A percentile compares a stretch with the other conserved stretches of the same genome.
Evolutionary conservation across 108 stramenopile species (phyloP).

Genomic region (Schizochytrium sp.): DNA sequence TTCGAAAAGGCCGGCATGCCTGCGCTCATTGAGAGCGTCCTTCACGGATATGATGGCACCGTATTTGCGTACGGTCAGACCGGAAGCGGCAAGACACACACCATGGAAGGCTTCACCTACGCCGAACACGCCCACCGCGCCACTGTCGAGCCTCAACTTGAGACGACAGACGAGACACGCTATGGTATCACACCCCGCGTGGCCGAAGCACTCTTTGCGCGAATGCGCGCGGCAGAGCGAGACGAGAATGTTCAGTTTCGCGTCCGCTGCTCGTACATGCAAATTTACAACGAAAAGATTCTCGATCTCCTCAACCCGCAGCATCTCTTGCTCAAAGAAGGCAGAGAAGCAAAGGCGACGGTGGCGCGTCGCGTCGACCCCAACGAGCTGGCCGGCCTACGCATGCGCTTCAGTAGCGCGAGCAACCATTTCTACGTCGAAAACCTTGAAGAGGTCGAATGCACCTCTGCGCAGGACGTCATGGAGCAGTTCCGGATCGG

Average conservation of each 20-base stretch:
- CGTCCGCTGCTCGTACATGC: conserved; percentile 26
- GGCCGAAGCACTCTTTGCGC: neutral
- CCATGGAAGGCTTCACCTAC: conserved; percentile 6
- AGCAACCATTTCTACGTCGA: neutral
- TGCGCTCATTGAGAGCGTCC: neutral
- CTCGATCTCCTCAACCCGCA: conserved; percentile 43
- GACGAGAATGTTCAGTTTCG: conserved; percentile 1
- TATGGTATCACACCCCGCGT: neutral
- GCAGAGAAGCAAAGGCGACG: neutral
- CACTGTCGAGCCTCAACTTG: neutral
- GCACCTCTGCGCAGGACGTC: conserved; percentile 25
- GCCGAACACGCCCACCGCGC: neutral
- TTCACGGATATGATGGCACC: neutral
- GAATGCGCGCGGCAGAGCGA: neutral
- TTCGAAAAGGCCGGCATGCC: neutral
- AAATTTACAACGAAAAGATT: conserved; percentile 60
- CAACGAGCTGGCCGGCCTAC: neutral
- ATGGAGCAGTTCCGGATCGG: conserved; percentile 42
- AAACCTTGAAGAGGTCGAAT: conserved; percentile 44
- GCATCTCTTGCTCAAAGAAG: neutral
- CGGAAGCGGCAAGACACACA: conserved; percentile 7
- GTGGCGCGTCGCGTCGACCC: neutral
- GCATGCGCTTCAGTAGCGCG: neutral
- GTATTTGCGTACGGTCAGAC: conserved; percentile 21
- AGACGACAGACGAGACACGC: neutral